Evolutionary conservation across 1,139 yeast species (phyloP).

Genomic region (Kodamaea alishanica): DNA sequence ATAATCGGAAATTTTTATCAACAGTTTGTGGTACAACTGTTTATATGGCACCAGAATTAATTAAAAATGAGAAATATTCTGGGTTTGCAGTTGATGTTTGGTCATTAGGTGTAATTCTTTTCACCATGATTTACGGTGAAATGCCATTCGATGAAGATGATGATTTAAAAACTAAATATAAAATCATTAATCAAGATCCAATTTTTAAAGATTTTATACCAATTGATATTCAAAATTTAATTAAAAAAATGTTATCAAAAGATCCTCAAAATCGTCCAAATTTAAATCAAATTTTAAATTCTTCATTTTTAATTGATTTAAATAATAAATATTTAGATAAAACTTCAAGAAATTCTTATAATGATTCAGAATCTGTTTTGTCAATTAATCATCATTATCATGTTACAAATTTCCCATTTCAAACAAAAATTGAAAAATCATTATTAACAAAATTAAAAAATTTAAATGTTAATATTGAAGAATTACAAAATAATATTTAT

Average conservation of each 20-base stretch:
- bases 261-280: constrained; percentile 63
- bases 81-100: constrained; percentile 87
- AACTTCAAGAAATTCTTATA: constrained; percentile 25
- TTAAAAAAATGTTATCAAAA: constrained; percentile 58
- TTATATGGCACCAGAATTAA: constrained; percentile 94
- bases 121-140: constrained; percentile 78
- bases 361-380: constrained; percentile 37
- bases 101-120: constrained; percentile 93
- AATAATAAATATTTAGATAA: constrained; percentile 26
- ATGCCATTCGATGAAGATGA: constrained; percentile 92
- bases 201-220: constrained; percentile 44
- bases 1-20: constrained; percentile 54
- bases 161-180: constrained; percentile 56
- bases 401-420: constrained; percentile 41
- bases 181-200: constrained; percentile 68
- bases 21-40: constrained; percentile 94
- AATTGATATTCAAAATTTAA: constrained; percentile 45
- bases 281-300: constrained; percentile 54
- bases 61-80: constrained; percentile 63
- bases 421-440: constrained; percentile 59
- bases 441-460: constrained; percentile 62
- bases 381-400: constrained; percentile 43
- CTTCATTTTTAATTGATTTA: constrained; percentile 54
- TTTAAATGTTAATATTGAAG: constrained; percentile 63
- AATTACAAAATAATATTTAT: constrained; percentile 57